Conservation (phyloP, 2,329 filamentous ascomycete genomes). For the Fusarium concolor region DNA sequence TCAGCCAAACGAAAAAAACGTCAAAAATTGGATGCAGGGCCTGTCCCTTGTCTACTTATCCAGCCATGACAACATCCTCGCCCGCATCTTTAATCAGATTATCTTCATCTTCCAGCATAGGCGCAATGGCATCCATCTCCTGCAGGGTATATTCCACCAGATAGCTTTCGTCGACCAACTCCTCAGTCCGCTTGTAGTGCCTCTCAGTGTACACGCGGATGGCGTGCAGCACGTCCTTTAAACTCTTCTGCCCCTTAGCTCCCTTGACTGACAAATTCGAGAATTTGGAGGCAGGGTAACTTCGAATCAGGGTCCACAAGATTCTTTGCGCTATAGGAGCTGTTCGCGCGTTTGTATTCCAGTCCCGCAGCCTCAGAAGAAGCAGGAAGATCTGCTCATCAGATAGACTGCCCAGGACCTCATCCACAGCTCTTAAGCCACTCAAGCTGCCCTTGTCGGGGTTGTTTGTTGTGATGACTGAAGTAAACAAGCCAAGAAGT, state of each 20-base stretch:
- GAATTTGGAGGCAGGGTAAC: constrained; percentile 82
- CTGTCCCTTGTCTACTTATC: constrained; percentile 35
- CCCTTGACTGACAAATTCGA: constrained; percentile 74
- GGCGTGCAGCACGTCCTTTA: constrained; percentile 89
- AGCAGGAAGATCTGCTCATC: constrained; percentile 89
- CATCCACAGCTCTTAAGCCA: constrained; percentile 79
- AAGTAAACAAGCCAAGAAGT: constrained; percentile 84
- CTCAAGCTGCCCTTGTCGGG: constrained; percentile 73
- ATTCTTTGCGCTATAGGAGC: constrained; percentile 87
- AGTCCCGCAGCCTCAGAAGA: constrained; percentile 86
- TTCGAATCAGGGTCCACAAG: constrained; percentile 80
- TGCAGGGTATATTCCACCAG: constrained; percentile 91
- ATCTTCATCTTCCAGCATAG: constrained; percentile 53
- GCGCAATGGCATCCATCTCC: constrained; percentile 85
- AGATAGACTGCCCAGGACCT: constrained; percentile 81
- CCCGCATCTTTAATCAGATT: constrained; percentile 50
- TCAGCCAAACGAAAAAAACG: constrained; percentile 10
- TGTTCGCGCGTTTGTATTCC: constrained; percentile 96
- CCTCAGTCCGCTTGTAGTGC: constrained; percentile 90
- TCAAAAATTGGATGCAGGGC: constrained; percentile 5
- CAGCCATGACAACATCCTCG: constrained; percentile 58
- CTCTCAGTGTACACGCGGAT: constrained; percentile 91
- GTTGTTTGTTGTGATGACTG: constrained; percentile 73
- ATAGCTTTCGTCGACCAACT: constrained; percentile 93
- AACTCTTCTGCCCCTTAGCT: constrained; percentile 68